A percentile compares a stretch with the other conserved stretches of the same genome.
phyloP scores from a whole-genome alignment of 2,329 filamentous ascomycete species.

The Aspergillus calidoustus region DNA sequence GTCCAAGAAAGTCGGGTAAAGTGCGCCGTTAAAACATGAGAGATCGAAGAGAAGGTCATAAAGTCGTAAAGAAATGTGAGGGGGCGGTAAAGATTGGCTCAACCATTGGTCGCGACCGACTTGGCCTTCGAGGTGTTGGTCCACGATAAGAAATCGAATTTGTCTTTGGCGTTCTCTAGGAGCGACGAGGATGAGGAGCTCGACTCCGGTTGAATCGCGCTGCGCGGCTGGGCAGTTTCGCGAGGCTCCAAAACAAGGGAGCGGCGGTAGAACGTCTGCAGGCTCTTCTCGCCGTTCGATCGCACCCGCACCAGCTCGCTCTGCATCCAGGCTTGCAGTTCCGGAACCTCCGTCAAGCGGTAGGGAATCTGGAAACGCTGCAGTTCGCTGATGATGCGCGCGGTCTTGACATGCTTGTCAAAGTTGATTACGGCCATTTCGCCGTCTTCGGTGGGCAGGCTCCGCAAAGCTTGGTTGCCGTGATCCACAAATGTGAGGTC shows the following conservation, averaged over 20 bases:
- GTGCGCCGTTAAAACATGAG: conserved; percentile 19
- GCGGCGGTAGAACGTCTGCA: conserved; percentile 76
- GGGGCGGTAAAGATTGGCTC: conserved; percentile 11
- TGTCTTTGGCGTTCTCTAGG: conserved; percentile 51
- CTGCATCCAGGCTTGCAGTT: conserved; percentile 92
- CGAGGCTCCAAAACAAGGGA: conserved; percentile 80
- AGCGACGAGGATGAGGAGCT: conserved; percentile 34
- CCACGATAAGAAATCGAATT: conserved; percentile 59
- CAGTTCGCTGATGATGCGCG: conserved; percentile 92
- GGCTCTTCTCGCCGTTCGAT: conserved; percentile 63
- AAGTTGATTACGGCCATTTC: conserved; percentile 90
- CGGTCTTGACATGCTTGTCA: conserved; percentile 93
- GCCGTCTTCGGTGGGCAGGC: conserved; percentile 67
- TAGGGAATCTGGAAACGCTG: conserved; percentile 97
- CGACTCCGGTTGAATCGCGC: conserved; percentile 32
- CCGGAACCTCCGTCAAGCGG: conserved; percentile 76
- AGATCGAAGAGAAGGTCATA: conserved; percentile 22
- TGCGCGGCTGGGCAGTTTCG: conserved; percentile 34
- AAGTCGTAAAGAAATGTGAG: conserved; percentile 24
- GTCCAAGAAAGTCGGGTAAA: conserved; percentile 5
- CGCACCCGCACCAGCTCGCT: conserved; percentile 79
- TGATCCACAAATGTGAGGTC: conserved; percentile 96
- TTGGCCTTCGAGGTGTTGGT: conserved; percentile 51
- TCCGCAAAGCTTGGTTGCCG: conserved; percentile 85
- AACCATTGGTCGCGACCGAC: conserved; percentile 42